phyloP scores from a whole-genome alignment of 2,329 filamentous ascomycete species.

The Trichoderma sp. region DNA sequence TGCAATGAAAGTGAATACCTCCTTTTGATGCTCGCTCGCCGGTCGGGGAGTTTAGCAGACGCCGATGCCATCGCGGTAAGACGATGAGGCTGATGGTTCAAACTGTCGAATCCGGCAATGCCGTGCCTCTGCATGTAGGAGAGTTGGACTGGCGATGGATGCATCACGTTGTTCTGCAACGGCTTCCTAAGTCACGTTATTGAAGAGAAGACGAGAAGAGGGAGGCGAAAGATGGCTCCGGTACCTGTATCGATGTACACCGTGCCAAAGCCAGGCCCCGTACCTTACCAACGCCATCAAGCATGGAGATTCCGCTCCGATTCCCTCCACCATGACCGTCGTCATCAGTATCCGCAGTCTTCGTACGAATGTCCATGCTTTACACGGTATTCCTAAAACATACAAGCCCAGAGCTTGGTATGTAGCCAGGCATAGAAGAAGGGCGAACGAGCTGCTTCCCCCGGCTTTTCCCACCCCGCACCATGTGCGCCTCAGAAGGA shows the following conservation, averaged over 20 bases:
- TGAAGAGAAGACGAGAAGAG: no score
- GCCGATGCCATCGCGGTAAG: background rate
- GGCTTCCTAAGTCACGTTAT: background rate
- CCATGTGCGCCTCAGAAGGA: slow-evolving; percentile 5
- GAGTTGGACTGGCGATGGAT: background rate
- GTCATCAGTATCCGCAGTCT: background rate
- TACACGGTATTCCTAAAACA: background rate
- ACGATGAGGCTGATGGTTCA: background rate
- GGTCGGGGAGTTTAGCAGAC: background rate
- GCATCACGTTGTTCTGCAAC: background rate
- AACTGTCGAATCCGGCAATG: background rate
- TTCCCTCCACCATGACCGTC: background rate
- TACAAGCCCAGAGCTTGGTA: background rate
- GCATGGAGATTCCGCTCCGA: background rate
- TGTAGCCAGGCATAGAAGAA: background rate
- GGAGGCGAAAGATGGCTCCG: background rate
- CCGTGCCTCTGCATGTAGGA: background rate
- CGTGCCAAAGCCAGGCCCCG: no score
- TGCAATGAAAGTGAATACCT: no score
- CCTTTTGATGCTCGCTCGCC: background rate
- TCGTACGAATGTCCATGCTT: no score
- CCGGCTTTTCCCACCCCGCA: slow-evolving; percentile 27
- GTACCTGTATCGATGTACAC: background rate
- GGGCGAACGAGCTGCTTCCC: slow-evolving; percentile 14
- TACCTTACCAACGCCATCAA: background rate